Percentiles rank a stretch among this genome's conserved stretches.
These are phyloP conservation scores for Mercurialis annua DNA, from an alignment of 345 rosid species.

Conservation along the genomic window DNA sequence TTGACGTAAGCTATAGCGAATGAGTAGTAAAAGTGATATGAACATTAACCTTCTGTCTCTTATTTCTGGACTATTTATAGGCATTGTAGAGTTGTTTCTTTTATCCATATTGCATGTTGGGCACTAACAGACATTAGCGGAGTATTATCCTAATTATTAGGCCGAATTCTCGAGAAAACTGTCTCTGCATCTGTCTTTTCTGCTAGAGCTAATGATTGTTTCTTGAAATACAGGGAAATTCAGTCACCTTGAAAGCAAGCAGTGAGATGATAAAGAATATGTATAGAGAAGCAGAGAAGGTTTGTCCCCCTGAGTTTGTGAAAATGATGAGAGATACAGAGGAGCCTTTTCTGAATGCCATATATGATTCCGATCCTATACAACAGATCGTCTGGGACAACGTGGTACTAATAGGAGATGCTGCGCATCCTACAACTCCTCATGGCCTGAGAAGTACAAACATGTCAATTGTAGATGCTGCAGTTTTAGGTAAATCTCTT, in stretches of 20 bases:
- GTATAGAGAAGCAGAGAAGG: constrained; percentile 58
- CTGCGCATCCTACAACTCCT: constrained; percentile 84
- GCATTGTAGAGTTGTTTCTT: no score
- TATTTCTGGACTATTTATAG: no score
- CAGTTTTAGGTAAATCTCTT: constrained; percentile 61
- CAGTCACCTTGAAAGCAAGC: constrained; percentile 62
- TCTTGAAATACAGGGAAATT: constrained; percentile 42
- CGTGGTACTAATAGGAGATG: constrained; percentile 65
- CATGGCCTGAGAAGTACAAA: constrained; percentile 79
- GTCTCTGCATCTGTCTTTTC: not conserved
- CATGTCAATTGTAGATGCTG: constrained; percentile 75
- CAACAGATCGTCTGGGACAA: constrained; percentile 47
- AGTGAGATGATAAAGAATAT: constrained; percentile 51
- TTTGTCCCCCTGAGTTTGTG: constrained; percentile 65
- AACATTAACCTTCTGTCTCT: no score
- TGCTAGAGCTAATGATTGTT: not conserved
- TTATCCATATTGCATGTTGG: no score
- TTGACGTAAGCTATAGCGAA: no score
- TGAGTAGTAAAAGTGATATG: no score
- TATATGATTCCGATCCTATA: constrained; percentile 71
- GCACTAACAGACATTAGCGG: no score
- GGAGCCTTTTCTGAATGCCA: constrained; percentile 75
- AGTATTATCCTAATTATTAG: no score
- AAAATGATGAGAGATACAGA: constrained; percentile 56
- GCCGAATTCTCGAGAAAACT: no score